phyloP scores from a whole-genome alignment of 495 filamentous ascomycete genomes.

The Apodospora peruviana region DNA sequence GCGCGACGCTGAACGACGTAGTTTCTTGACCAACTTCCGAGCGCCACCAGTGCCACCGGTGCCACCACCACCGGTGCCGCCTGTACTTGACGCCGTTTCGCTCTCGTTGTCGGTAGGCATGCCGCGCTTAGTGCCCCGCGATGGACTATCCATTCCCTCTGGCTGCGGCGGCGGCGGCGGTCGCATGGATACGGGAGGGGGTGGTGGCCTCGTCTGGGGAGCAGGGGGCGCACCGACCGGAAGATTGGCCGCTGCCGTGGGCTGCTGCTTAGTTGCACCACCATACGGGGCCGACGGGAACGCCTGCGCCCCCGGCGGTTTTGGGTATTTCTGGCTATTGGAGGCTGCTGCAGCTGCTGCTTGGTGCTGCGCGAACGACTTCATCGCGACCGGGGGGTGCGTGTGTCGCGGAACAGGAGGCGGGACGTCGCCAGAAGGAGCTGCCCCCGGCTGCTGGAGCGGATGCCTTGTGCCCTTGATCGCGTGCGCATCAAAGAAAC shows the following conservation, averaged over 20 bases:
- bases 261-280: no score
- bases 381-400: neutral
- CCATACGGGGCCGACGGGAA: no score
- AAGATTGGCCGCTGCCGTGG: no score
- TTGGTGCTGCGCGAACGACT: neutral
- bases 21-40: constrained; percentile 33
- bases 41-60: constrained; percentile 11
- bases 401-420: neutral
- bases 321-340: no score
- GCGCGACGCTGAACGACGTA: constrained; percentile 22
- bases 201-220: constrained; percentile 4
- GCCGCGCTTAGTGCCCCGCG: neutral
- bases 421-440: constrained; percentile 15
- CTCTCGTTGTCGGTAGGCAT: neutral
- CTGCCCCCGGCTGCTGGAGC: constrained; percentile 7
- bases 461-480: constrained; percentile 42
- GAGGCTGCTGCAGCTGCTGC: no score
- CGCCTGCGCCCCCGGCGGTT: no score
- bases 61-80: constrained; percentile 9
- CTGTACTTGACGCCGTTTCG: constrained; percentile 22
- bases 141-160: neutral
- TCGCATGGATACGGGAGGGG: neutral
- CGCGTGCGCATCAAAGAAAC: constrained; percentile 44
- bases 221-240: neutral
- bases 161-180: neutral